These are phyloP conservation scores for Acaromyces ingoldii DNA, from an alignment of 1,284 basidiomycete genomes.

Conservation along the genomic window DNA sequence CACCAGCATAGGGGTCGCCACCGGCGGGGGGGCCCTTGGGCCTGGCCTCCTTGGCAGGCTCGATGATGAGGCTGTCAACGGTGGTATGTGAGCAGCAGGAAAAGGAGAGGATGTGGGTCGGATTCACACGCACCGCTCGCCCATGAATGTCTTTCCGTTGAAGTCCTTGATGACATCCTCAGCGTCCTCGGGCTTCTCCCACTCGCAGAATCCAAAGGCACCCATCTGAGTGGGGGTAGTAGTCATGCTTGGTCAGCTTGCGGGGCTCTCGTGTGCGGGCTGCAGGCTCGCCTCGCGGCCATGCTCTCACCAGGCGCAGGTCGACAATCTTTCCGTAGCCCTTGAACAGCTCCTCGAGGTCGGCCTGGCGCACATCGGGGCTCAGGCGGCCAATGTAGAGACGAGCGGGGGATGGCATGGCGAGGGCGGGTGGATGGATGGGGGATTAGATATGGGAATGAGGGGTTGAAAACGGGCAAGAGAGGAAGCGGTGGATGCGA, in stretches of 20 bases:
- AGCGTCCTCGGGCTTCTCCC: constrained; percentile 47
- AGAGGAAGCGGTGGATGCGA: no score
- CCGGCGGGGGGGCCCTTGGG: constrained; percentile 18
- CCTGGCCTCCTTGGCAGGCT: constrained; percentile 45
- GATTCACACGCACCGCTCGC: constrained; percentile 21
- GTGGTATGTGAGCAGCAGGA: neutral
- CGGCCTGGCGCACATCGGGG: constrained; percentile 29
- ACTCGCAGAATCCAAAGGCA: constrained; percentile 48
- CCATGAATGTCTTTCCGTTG: constrained; percentile 47
- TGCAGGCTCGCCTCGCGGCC: neutral
- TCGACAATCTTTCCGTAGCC: constrained; percentile 39
- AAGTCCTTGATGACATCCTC: constrained; percentile 48
- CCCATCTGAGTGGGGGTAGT: constrained; percentile 30
- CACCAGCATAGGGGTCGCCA: constrained; percentile 13
- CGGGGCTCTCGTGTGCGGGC: neutral
- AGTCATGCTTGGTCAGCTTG: neutral
- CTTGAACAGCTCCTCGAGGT: constrained; percentile 48
- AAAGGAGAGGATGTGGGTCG: neutral
- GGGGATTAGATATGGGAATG: neutral
- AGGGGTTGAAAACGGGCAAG: neutral
- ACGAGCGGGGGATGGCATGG: constrained; percentile 21
- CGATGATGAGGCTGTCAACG: constrained; percentile 40
- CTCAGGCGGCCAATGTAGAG: constrained; percentile 47
- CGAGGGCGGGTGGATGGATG: constrained; percentile 6
- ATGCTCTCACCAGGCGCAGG: constrained; percentile 2